These are phyloP conservation scores for Lactuca saligna DNA, from an alignment of 129 eudicot species.

Conservation along the genomic window DNA sequence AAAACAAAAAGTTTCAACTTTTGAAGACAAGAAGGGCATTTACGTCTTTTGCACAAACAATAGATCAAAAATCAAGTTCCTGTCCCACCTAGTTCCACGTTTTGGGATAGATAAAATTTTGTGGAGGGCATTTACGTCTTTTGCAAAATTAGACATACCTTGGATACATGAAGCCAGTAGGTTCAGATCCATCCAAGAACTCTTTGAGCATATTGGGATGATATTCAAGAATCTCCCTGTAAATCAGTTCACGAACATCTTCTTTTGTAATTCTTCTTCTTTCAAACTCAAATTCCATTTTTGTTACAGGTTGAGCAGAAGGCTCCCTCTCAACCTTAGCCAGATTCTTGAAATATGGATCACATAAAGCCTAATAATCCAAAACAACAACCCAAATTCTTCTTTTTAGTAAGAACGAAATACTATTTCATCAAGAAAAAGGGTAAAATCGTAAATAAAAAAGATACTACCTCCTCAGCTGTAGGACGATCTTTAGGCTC, in stretches of 20 bases:
- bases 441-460: background rate
- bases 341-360: slow-evolving; percentile 88
- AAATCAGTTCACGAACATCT: slow-evolving; percentile 85
- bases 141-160: slow-evolving; percentile 33
- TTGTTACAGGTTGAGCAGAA: slow-evolving; percentile 94
- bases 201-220: slow-evolving; percentile 97
- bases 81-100: too few species aligned
- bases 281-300: slow-evolving; percentile 97
- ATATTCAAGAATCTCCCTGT: slow-evolving; percentile 90
- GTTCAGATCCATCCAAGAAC: slow-evolving; percentile 82
- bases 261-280: slow-evolving; percentile 90
- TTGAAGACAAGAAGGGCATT: too few species aligned
- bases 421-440: background rate
- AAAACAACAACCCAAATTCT: slow-evolving; percentile 1
- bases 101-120: too few species aligned
- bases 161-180: slow-evolving; percentile 94
- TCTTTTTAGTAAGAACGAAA: background rate
- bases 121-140: too few species aligned
- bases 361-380: slow-evolving; percentile 75
- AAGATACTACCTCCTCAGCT: slow-evolving; percentile 75
- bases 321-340: slow-evolving; percentile 99
- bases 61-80: too few species aligned
- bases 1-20: too few species aligned
- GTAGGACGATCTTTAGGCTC: slow-evolving; percentile 94
- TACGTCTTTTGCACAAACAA: too few species aligned